Evolutionary conservation across 192 early-diverging fungal species (phyloP), one percentile per base, ranked within the genome.

Genomic region (Coemansia sp.): DNA sequence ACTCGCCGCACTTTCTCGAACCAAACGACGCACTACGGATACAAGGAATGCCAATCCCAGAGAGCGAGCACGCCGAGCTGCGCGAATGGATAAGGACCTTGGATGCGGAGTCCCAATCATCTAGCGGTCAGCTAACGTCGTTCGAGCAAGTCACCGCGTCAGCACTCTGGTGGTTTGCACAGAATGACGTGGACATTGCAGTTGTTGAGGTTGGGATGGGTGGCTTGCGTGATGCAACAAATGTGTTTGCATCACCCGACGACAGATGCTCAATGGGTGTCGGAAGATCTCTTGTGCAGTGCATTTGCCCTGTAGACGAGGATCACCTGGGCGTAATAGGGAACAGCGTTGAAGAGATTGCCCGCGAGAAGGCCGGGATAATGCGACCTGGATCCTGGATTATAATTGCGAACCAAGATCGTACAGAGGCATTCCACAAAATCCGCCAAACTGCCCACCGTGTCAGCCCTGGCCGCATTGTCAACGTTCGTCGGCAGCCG

Each of bases 131-230:
- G 1, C 80, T 92, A 10, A 81, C 88, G 19, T 74, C 73, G 24
- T 97, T 95, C 75, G 96, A 96, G 80, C 66, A 87, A 42, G 66
- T 88, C 33, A 88, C 89, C 0, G 87, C 83, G 0, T 65, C 82
- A 7, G 85, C 89, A 0, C 70, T 92, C 29, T 85, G 76, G 60
- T 85, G 84, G 79, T 89, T 90, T 69, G 71, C 74, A 6, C 66
- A 85, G 59, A 54, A 74, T 51, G 53, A 71, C 17, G 85, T 93
- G 5, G 91, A 94, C 51, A 68, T 91, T 20, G 90, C 88, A 2
- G 86, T 95, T 4, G 70, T 95, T 14, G 94, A 95, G 67, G 92
- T 93, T n/a, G 92, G 93, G 0, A 56, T 94, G 68, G 92, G 92
- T 25, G 93, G 92, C 14, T 36, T 72, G 39, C 67, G 89, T 30